Evolutionary conservation across 2,329 filamentous ascomycete genomes (phyloP).

Genomic region (Verticillium alfalfae): DNA sequence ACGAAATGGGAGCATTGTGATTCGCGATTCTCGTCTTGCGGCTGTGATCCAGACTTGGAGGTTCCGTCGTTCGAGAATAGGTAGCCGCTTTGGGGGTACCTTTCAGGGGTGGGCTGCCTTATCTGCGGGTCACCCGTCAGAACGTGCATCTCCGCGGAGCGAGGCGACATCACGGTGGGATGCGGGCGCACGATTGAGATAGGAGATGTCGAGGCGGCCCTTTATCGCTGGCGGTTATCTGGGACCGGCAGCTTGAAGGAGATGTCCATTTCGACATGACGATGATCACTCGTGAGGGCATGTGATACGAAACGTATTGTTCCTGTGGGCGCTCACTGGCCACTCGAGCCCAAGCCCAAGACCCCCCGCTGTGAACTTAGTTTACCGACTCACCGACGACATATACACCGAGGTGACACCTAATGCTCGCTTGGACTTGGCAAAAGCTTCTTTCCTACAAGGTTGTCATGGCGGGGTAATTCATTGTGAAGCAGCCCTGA

Average conservation of each 20-base stretch:
- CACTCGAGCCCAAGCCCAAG: too few species aligned
- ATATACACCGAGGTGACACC: too few species aligned
- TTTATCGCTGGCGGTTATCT: background rate
- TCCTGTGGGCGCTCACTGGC: too few species aligned
- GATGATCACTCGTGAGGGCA: background rate
- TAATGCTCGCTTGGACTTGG: background rate
- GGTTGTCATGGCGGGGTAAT: background rate
- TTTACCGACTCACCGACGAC: background rate
- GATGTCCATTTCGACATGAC: background rate
- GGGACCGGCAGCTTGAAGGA: background rate
- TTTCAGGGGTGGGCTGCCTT: background rate
- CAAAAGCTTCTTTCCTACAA: slow-evolving; percentile 9
- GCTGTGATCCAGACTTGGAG: background rate
- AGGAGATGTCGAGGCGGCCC: background rate
- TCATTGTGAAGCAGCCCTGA: too few species aligned
- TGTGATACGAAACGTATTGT: too few species aligned
- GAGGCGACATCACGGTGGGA: background rate
- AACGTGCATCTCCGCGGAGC: background rate
- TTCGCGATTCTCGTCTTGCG: background rate
- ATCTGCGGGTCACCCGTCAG: slow-evolving; percentile 8
- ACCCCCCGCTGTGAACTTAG: background rate
- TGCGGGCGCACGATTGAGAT: background rate
- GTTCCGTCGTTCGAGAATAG: background rate
- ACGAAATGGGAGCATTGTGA: background rate
- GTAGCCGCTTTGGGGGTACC: background rate